Base-by-base conservation (phyloP, 805 yeast genomes). In the Candida tibetensis region DNA sequence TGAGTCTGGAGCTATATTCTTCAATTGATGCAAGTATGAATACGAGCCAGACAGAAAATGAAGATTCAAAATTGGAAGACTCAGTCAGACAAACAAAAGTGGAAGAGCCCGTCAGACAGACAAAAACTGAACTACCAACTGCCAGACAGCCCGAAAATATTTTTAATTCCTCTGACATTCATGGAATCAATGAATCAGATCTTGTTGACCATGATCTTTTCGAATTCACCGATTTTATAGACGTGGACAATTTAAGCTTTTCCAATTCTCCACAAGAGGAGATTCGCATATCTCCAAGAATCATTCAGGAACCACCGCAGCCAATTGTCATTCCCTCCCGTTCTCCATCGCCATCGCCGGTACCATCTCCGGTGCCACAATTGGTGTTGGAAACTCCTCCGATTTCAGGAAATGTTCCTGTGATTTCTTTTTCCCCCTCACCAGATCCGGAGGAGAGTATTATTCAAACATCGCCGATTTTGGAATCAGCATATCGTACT, bases 161-260 rank as follows among this genome's bases (percentile, higher is more conserved):
- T n/a, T n/a, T n/a, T n/a, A n/a, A n/a, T n/a, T 7, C 25, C 10
- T 21, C 25, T 10, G 25, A 7, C 25, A 7, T 10, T 10, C 9
- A 7, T 10, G 25, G 25, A 7, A 10, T 7, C 25, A n/a, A n/a
- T n/a, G n/a, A n/a, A n/a, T n/a, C n/a, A n/a, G 25, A 21, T 10
- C 10, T 7, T 10, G 17, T 30, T 13, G 21, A 30, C 34, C 45
- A 45, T 21, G 70, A 66, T 31, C 57, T 68, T n/a, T 58, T 66
- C 41, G 73, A 68, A 40, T 69, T 68, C 38, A 53, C 64, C 25
- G 71, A 68, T 36, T 68, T 56, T 41, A 61, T 69, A 36, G 70
- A 67, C 45, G 57, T 60, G 17, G 73, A 66, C 21, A 53, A 64
- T 41, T 53, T 65, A 41, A 58, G 58, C 46, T 62, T 65, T 30